Base-by-base conservation (phyloP, 495 filamentous ascomycete species). In the Penicillium flavigenum region DNA sequence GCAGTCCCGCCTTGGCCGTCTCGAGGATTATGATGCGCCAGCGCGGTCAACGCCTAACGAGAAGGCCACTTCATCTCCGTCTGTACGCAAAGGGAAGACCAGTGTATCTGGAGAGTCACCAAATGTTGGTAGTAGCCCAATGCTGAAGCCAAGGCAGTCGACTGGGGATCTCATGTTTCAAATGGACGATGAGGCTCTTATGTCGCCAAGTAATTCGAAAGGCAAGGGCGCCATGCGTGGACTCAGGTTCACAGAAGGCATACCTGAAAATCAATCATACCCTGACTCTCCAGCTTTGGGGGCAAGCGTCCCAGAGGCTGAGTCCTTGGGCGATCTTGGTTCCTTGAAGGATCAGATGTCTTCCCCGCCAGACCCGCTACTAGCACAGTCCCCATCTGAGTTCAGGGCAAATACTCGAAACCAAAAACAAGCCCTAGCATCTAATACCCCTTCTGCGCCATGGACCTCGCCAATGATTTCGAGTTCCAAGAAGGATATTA, bases 131-230 rank as follows among this genome's bases (percentile, higher is more conserved):
- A 63, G 54, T 34, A 83, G 83, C 52, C 87, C 88, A 3, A 69
- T 79, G 34, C 75, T 93, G n/a, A 81, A 80, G 54, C 76, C 85
- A 0, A 89, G 82, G 58, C 79, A 77, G 20, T 91, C 87, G 0
- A 71, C 77, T 2, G 74, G 76, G n/a, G 91, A 96, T 59, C 76
- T 96, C 38, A 94, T 96, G 76, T 96, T 96, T 65, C 86, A 91
- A 57, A 96, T 96, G 90, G 92, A 96, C 55, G 91, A 93, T n/a
- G 91, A 90, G 41, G 77, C 72, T 43, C 56, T 56, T 12, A 54
- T 71, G 39, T 68, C 72, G 1, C 58, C 68, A 5, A 52, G 51
- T n/a, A 57, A 70, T 38, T 53, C 57, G 1, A 75, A 71, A 63
- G 74, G 74, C 4, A 75, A 75, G 54, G 47, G 60, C 27, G 59